Conservation (phyloP, 768 basidiomycete genomes). For the Mycena galopus region DNA sequence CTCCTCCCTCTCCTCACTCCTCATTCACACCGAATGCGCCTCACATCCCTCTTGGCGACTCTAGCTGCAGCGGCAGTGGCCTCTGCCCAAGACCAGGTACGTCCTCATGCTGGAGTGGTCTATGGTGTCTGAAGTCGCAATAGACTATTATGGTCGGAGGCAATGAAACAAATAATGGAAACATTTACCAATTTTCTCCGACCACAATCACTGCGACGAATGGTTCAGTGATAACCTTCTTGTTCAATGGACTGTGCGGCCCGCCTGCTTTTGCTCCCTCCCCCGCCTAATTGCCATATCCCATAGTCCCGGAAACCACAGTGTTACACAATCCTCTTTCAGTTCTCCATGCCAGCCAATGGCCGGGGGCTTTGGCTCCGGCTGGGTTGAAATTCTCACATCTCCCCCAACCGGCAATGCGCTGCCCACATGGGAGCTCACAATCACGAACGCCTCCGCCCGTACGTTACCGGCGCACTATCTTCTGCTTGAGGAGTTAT, state of each 20-base stretch:
- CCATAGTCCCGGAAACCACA: constrained; percentile 11
- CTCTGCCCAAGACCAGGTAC: constrained; percentile 34
- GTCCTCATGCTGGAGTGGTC: neutral
- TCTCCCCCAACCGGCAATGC: constrained; percentile 23
- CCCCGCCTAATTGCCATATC: neutral
- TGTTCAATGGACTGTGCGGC: constrained; percentile 59
- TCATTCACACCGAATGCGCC: constrained; percentile 14
- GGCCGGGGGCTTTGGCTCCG: constrained; percentile 67
- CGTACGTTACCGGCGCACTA: constrained; percentile 54
- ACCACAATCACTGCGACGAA: constrained; percentile 54
- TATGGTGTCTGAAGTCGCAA: neutral
- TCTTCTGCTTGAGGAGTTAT: neutral
- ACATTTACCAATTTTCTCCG: constrained; percentile 63
- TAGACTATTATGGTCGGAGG: constrained; percentile 54
- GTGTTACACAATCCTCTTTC: neutral
- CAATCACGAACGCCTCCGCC: constrained; percentile 59
- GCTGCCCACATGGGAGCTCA: constrained; percentile 62
- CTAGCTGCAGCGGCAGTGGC: constrained; percentile 28
- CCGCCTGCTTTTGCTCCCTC: neutral
- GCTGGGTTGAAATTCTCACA: constrained; percentile 54
- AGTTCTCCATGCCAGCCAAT: constrained; percentile 57
- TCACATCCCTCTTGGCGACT: neutral
- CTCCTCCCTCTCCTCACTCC: neutral
- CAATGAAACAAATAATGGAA: constrained; percentile 43
- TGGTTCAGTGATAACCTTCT: constrained; percentile 63